These are phyloP conservation scores for Podospora appendiculata DNA, from an alignment of 495 filamentous ascomycete genomes.

Conservation along the genomic window DNA sequence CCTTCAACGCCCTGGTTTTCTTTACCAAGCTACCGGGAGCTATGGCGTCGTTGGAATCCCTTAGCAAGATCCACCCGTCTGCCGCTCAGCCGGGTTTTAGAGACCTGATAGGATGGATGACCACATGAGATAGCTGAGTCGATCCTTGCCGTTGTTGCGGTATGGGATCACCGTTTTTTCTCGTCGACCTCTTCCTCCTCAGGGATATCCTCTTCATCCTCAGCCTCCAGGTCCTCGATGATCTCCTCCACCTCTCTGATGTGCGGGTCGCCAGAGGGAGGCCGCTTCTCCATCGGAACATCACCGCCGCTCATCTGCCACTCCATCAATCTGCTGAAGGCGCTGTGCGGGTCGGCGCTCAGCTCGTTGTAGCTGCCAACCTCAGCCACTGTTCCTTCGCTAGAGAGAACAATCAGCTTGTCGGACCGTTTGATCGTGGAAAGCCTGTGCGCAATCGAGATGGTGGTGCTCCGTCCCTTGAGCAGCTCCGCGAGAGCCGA, in stretches of 20 bases:
- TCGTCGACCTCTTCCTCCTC: neutral
- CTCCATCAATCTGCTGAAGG: conserved; percentile 94
- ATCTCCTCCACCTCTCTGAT: conserved; percentile 39
- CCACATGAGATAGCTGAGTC: too few relatives aligned
- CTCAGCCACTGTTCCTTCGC: conserved; percentile 83
- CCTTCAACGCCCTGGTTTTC: too few relatives aligned
- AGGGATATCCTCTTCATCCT: conserved; percentile 21
- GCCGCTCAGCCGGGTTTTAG: too few relatives aligned
- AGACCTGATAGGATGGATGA: too few relatives aligned
- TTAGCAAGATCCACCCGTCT: too few relatives aligned
- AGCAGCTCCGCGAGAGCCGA: conserved; percentile 74
- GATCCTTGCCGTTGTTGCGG: too few relatives aligned
- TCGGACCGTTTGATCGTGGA: conserved; percentile 95
- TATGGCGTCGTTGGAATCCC: too few relatives aligned
- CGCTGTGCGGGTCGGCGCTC: conserved; percentile 60
- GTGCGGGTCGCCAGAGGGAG: conserved; percentile 16
- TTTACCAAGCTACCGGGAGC: too few relatives aligned
- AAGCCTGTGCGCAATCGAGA: conserved; percentile 90
- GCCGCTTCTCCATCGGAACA: conserved; percentile 16
- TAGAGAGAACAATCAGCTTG: conserved; percentile 78
- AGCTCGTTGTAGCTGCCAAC: conserved; percentile 76
- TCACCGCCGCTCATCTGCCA: conserved; percentile 95
- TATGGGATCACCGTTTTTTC: conserved; percentile 1
- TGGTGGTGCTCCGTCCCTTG: conserved; percentile 82
- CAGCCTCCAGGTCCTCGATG: conserved; percentile 33